phyloP scores from a whole-genome alignment of 108 stramenopile species.

The Cyclotella baltica region DNA sequence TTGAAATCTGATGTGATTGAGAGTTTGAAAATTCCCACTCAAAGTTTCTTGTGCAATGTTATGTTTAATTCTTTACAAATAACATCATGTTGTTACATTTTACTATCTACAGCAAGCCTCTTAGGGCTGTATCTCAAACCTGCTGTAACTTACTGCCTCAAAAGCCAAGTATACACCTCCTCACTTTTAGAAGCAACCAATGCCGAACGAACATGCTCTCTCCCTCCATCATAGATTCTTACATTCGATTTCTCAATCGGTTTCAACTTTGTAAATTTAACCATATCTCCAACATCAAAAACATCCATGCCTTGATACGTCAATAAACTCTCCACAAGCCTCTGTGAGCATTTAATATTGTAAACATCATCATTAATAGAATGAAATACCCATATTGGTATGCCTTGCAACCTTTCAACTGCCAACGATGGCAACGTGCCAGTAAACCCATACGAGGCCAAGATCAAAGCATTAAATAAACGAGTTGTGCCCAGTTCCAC shows the following conservation, averaged over 20 bases:
- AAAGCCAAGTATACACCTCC: slow-evolving; percentile 46
- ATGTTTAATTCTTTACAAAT: too few species aligned
- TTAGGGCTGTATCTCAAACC: too few species aligned
- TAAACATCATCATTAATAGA: slow-evolving; percentile 75
- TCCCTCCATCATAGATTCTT: background rate
- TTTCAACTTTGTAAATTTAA: slow-evolving; percentile 51
- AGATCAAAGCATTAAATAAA: slow-evolving; percentile 62
- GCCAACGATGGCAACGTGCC: slow-evolving; percentile 70
- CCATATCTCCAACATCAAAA: slow-evolving; percentile 30
- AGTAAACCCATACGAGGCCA: slow-evolving; percentile 79
- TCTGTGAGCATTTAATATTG: slow-evolving; percentile 39
- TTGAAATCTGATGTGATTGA: too few species aligned
- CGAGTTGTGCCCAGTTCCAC: slow-evolving; percentile 80
- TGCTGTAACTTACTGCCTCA: background rate
- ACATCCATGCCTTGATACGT: slow-evolving; percentile 33
- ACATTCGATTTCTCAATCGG: slow-evolving; percentile 7
- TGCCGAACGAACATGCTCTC: slow-evolving; percentile 47
- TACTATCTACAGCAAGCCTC: too few species aligned
- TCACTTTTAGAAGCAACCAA: slow-evolving; percentile 38
- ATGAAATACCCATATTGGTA: slow-evolving; percentile 85
- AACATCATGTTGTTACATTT: too few species aligned
- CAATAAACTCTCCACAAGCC: slow-evolving; percentile 46
- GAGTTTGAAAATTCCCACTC: too few species aligned
- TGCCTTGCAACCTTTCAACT: slow-evolving; percentile 59
- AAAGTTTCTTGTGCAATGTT: too few species aligned